Conservation (phyloP, 164 flowering plant species). For the Dillenia turbinata region DNA sequence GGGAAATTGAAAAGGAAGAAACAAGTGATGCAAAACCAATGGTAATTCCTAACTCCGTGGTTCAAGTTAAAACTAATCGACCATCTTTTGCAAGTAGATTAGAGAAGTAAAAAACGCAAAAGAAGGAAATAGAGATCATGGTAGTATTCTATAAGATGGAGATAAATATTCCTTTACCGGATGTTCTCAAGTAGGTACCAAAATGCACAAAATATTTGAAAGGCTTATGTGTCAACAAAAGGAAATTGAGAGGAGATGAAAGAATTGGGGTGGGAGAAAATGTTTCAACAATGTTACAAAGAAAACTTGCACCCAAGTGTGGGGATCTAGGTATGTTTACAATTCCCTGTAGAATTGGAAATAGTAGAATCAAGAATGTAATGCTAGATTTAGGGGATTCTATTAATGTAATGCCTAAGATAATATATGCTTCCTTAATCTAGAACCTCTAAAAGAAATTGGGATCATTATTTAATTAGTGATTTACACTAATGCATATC, state of each 20-base stretch:
- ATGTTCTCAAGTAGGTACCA: no score
- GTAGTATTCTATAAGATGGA: no score
- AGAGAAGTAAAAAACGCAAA: no score
- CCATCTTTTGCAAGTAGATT: no score
- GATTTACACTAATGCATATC: not conserved
- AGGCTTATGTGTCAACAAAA: not conserved
- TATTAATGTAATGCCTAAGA: conserved; percentile 8
- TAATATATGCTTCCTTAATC: not conserved
- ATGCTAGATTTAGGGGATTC: conserved; percentile 13
- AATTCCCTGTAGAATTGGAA: conserved; percentile 5
- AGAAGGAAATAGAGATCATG: no score
- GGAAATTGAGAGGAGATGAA: not conserved
- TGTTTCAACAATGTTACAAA: conserved; percentile 1
- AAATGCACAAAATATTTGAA: conserved; percentile 11
- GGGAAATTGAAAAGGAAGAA: no score
- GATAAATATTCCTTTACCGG: no score
- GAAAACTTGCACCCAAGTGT: conserved; percentile 1
- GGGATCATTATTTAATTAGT: conserved; percentile 7
- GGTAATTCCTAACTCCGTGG: no score
- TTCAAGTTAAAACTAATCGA: no score
- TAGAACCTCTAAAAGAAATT: not conserved
- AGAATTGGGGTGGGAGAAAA: conserved; percentile 7
- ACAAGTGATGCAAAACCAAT: no score
- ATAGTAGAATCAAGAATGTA: not conserved
- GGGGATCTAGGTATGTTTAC: conserved; percentile 10